Evolutionary conservation across 768 basidiomycete species (phyloP).

Genomic region (Hygrocybe punicea): DNA sequence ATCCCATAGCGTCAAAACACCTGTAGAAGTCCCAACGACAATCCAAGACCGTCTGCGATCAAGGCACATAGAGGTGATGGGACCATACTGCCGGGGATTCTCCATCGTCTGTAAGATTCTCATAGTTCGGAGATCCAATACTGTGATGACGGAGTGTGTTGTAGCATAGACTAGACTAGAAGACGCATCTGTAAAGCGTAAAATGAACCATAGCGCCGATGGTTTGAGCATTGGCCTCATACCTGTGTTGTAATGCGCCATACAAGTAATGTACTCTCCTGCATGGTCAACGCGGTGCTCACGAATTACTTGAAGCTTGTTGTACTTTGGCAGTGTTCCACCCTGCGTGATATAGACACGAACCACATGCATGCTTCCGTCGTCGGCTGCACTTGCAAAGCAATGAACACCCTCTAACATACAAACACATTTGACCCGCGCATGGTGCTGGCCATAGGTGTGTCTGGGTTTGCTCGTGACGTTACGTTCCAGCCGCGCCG

Average conservation of each 20-base stretch:
- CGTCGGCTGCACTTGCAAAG: slow-evolving; percentile 82
- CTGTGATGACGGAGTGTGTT: slow-evolving; percentile 67
- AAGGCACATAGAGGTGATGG: slow-evolving; percentile 80
- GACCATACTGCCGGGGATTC: slow-evolving; percentile 82
- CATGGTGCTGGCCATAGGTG: slow-evolving; percentile 70
- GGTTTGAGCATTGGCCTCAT: slow-evolving; percentile 9
- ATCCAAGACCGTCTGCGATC: slow-evolving; percentile 87
- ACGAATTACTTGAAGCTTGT: slow-evolving; percentile 72
- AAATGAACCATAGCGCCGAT: background rate
- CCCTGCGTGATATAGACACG: slow-evolving; percentile 71
- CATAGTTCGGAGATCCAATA: slow-evolving; percentile 86
- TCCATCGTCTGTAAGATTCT: slow-evolving; percentile 69
- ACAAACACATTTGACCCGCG: slow-evolving; percentile 65
- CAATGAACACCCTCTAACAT: slow-evolving; percentile 85
- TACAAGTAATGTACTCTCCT: slow-evolving; percentile 80
- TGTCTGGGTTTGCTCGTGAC: slow-evolving; percentile 81
- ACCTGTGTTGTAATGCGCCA: slow-evolving; percentile 82
- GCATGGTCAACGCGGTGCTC: slow-evolving; percentile 70
- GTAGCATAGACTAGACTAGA: slow-evolving; percentile 87
- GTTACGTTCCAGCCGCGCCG: slow-evolving; percentile 89
- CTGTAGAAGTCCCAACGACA: slow-evolving; percentile 80
- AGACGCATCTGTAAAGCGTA: slow-evolving; percentile 48
- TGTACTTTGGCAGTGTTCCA: slow-evolving; percentile 76
- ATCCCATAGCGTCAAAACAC: slow-evolving; percentile 90
- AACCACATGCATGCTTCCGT: slow-evolving; percentile 80